Base-by-base conservation (phyloP, 2,329 filamentous ascomycete species). In the Chaetoscypha palmicola region DNA sequence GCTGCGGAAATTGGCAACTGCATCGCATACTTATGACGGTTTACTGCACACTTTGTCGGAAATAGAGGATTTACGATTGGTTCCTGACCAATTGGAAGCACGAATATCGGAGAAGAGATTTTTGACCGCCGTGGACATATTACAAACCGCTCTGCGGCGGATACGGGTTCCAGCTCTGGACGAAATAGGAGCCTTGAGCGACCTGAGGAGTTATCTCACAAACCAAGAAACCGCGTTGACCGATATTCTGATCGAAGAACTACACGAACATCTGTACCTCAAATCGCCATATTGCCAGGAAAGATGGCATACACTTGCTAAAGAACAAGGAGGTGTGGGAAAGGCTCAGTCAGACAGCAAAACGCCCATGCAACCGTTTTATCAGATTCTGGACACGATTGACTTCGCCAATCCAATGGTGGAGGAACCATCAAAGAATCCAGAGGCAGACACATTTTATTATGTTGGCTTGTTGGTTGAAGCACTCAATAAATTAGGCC, bases 231-330 rank as follows among this genome's bases (percentile, higher is more conserved):
- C 83, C 21, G 79, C 87, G 0, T 68, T 98, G 51, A 91, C 91
- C 59, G 92, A 98, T 60, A 97, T 97, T 41, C 64, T 98, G 44
- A 81, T 97, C n/a, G 92, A 98, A 62, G 92, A 98, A 64, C 72
- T 98, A 24, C 92, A 98, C 62, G 92, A 94, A 62, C 92, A 98
- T 66, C 73, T 98, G 3, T 98, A 98, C 61, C 78, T 98, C 30
- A 97, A 97, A 63, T 97, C 91, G 3, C 92, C 91, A 0, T 98
- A 98, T 62, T 97, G 91, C 61, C 89, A 95, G 61, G 88, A 95
- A 62, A 76, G 92, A 54, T 98, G 92, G 92, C 94, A 94, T 64
- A 77, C 76, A 46, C 78, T 94, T 47, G 75, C 82, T 28, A 83
- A 83, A 55, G 76, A 74, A 28, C 81, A 86, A 51, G 72, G 77